Conservation (phyloP, 1,284 basidiomycete genomes). For the Apiotrichum akiyoshidainum region DNA sequence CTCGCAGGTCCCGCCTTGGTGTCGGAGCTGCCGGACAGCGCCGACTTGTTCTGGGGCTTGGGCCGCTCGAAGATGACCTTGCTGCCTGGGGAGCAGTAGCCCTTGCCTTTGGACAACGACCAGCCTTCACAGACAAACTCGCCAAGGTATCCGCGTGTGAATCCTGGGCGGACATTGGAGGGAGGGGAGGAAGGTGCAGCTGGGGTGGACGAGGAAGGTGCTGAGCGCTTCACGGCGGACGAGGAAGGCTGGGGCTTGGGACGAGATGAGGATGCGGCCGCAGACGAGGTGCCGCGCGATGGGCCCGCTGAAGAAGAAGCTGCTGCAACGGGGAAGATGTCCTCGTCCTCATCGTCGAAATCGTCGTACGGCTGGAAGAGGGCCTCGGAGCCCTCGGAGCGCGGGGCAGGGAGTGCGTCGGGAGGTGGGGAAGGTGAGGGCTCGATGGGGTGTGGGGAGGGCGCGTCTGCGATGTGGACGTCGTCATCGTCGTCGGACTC, state of each 20-base stretch:
- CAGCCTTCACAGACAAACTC: conserved; percentile 51
- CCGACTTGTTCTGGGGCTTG: conserved; percentile 29
- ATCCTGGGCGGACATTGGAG: conserved; percentile 24
- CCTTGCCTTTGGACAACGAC: conserved; percentile 50
- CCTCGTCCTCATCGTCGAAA: conserved; percentile 10
- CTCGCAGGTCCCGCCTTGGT: conserved; percentile 38
- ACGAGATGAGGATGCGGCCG: conserved; percentile 19
- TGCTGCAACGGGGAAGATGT: not conserved
- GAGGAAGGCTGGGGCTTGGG: conserved; percentile 19
- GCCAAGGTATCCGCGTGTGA: conserved; percentile 46
- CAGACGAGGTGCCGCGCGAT: conserved; percentile 14
- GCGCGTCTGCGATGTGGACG: not conserved
- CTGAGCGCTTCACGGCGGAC: conserved; percentile 14
- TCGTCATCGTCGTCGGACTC: conserved; percentile 21
- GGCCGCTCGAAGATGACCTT: conserved; percentile 45
- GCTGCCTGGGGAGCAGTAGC: conserved; percentile 47
- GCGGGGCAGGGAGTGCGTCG: not conserved
- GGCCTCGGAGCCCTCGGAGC: conserved; percentile 6
- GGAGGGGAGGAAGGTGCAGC: conserved; percentile 17
- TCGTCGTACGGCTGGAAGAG: conserved; percentile 11
- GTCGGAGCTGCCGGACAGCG: conserved; percentile 18
- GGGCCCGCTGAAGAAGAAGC: not conserved
- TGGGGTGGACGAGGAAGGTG: conserved; percentile 23
- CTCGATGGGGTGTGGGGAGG: not conserved
- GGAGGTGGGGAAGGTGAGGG: not conserved